Evolutionary conservation across 2,329 filamentous ascomycete species (phyloP), one percentile per base, ranked within the genome.

Genomic region (Pyrenochaeta sp.): DNA sequence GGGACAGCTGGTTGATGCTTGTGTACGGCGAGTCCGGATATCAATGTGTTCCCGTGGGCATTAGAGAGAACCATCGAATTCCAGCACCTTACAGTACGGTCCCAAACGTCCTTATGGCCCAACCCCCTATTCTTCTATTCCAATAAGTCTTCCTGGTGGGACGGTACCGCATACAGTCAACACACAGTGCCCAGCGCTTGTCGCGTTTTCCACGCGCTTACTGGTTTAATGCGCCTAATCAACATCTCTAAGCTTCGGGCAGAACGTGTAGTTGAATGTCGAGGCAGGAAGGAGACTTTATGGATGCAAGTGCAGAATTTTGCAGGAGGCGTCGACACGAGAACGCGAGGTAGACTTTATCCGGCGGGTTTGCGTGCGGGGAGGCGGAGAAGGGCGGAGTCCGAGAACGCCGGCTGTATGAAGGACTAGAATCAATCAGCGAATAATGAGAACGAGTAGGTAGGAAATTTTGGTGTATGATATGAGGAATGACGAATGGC

Each of bases 361-460:
- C 24, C 24, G 24, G 9, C 24, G 24, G 24, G 24, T 27, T 5
- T 27, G 24, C 24, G 24, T 27, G 24, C 24, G 24, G 24, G 24
- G 24, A 27, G 24, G 24, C 24, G 24, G 24, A 27, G 24, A 27
- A 27, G 24, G 24, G 24, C 24, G 24, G 24, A 5, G 24, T 27
- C 10, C 24, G 24, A 27, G 24, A 27, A 27, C 24, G 24, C 24
- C 24, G 24, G 24, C 24, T 27, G 5, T 27, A 27, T 27, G 24
- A 27, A 27, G 24, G 24, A 27, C 24, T 27, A 27, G 24, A 27
- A 27, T 27, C 24, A 27, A 27, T 27, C 24, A 27, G 24, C 24
- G 24, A 27, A 27, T 27, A 27, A 11, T 27, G 24, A 11, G 24
- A 27, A 27, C 24, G 24, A 27, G 5, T 27, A 27, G 24, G 24